These are phyloP conservation scores for Xylariales sp. DNA, from an alignment of 2,329 filamentous ascomycete species.

Conservation along the genomic window DNA sequence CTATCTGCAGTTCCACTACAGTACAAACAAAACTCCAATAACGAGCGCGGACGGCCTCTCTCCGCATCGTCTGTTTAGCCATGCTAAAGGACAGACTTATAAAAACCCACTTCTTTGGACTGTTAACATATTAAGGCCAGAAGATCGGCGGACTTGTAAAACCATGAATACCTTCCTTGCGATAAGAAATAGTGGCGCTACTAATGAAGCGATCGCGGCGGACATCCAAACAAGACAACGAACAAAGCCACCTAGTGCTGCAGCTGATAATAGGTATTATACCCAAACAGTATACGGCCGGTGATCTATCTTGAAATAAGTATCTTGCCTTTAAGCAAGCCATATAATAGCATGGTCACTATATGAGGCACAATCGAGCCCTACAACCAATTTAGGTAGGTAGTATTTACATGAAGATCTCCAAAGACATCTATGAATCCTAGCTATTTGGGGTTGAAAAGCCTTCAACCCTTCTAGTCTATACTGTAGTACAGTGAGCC, in stretches of 20 bases:
- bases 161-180: neutral
- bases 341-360: neutral
- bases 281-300: neutral
- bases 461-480: neutral
- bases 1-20: neutral
- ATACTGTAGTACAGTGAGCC: neutral
- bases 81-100: neutral
- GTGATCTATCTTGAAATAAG: neutral
- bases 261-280: neutral
- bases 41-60: constrained; percentile 14
- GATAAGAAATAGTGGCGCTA: neutral
- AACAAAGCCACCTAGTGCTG: neutral
- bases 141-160: constrained; percentile 3
- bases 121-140: neutral
- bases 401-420: neutral
- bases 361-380: neutral
- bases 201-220: neutral
- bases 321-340: neutral
- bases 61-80: constrained; percentile 14
- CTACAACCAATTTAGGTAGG: neutral
- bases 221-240: neutral
- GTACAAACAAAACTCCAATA: neutral
- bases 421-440: neutral
- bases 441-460: neutral
- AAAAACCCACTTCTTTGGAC: neutral